phyloP scores from a whole-genome alignment of 306 rosid genomes.

The Fagus sylvatica region DNA sequence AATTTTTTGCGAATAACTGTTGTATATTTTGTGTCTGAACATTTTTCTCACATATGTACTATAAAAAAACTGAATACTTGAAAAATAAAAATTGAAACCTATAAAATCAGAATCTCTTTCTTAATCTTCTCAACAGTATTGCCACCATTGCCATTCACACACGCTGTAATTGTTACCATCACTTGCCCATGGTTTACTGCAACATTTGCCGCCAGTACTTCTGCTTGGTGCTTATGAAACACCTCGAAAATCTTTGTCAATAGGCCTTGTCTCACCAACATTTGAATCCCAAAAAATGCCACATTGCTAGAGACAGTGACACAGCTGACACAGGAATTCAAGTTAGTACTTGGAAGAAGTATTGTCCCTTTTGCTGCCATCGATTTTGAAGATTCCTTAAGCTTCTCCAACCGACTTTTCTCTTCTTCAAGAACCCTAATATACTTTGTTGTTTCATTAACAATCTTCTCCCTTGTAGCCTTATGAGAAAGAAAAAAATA shows the following conservation, averaged over 20 bases:
- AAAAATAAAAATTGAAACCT: slow-evolving; percentile 1
- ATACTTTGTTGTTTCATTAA: slow-evolving; percentile 31
- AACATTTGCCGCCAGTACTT: slow-evolving; percentile 44
- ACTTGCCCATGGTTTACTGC: slow-evolving; percentile 29
- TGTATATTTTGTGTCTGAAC: too few species aligned
- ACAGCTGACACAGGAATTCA: slow-evolving; percentile 20
- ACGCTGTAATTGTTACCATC: slow-evolving; percentile 33
- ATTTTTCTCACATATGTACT: too few species aligned
- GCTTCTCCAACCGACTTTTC: slow-evolving; percentile 36
- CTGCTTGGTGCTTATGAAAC: slow-evolving; percentile 27
- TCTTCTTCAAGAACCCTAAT: slow-evolving; percentile 43
- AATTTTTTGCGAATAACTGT: too few species aligned
- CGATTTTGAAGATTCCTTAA: slow-evolving; percentile 30
- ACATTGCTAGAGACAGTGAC: slow-evolving; percentile 31
- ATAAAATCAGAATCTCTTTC: slow-evolving; percentile 35
- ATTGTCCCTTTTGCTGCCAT: slow-evolving; percentile 5
- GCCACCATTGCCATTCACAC: slow-evolving; percentile 17
- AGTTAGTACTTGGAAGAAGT: too few species aligned
- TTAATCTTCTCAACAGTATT: slow-evolving; percentile 28
- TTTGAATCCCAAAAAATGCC: slow-evolving; percentile 46
- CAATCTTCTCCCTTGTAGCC: slow-evolving; percentile 38
- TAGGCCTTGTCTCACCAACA: slow-evolving; percentile 23
- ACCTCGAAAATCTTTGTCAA: slow-evolving; percentile 26
- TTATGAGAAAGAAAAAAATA: not conserved
- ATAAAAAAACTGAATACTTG: too few species aligned